These are phyloP conservation scores for Cardiospermum halicacabum DNA, from an alignment of 345 rosid genomes.

Conservation along the genomic window DNA sequence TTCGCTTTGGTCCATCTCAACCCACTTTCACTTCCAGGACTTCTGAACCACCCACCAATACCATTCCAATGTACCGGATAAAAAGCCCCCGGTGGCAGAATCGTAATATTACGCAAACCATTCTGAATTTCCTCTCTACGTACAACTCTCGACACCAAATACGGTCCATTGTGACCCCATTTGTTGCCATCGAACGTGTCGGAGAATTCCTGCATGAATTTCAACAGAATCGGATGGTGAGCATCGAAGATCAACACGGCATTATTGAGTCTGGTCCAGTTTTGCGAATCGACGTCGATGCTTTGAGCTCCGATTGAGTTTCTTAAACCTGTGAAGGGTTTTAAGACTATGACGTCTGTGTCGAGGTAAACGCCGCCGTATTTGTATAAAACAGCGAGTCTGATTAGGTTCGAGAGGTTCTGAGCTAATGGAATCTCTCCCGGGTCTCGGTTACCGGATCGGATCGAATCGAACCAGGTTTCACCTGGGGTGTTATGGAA, in stretches of 20 bases:
- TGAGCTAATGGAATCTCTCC: conserved; percentile 71
- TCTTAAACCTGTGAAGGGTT: conserved; percentile 40
- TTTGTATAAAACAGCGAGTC: conserved; percentile 62
- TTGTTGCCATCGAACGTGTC: conserved; percentile 63
- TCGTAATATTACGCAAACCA: conserved; percentile 40
- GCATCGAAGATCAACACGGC: conserved; percentile 67
- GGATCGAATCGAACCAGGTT: conserved; percentile 60
- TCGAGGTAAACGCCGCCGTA: conserved; percentile 80
- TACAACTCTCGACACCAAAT: conserved; percentile 64
- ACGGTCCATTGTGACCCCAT: conserved; percentile 93
- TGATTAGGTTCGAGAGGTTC: conserved; percentile 67
- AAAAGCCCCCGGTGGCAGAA: conserved; percentile 59
- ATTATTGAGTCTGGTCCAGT: conserved; percentile 74
- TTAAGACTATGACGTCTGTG: conserved; percentile 66
- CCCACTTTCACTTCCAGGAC: conserved; percentile 30
- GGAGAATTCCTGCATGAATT: conserved; percentile 71
- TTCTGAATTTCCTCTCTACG: conserved; percentile 32
- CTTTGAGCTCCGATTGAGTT: conserved; percentile 84
- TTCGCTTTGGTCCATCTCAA: conserved; percentile 43
- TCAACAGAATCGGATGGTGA: conserved; percentile 55
- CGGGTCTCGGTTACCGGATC: conserved; percentile 58
- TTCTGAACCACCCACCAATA: conserved; percentile 49
- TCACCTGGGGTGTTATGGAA: conserved; percentile 64
- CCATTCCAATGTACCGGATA: conserved; percentile 68
- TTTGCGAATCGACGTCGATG: conserved; percentile 33